Percentiles rank a stretch among this genome's conserved stretches.
Evolutionary conservation across 1,284 basidiomycete species (phyloP).

Genomic region (Schizophyllum amplum): DNA sequence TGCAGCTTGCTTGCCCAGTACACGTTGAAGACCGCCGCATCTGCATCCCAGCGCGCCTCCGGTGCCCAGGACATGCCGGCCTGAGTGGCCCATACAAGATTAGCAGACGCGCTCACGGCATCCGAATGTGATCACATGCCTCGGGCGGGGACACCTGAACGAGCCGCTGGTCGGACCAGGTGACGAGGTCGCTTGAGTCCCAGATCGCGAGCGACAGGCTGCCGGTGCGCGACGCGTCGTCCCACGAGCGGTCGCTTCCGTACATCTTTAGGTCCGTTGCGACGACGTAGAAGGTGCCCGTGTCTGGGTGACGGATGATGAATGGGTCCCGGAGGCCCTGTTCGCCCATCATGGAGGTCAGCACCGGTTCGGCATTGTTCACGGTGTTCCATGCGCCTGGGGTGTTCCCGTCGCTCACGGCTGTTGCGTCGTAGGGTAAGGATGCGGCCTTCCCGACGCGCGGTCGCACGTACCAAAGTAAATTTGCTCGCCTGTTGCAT

Average conservation of each 20-base stretch:
- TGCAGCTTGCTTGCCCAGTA: slow-evolving; percentile 13
- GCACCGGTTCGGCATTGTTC: slow-evolving; percentile 10
- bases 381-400: slow-evolving; percentile 14
- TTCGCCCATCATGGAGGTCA: slow-evolving; percentile 12
- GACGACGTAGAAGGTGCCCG: slow-evolving; percentile 13
- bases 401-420: slow-evolving; percentile 13
- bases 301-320: slow-evolving; percentile 12
- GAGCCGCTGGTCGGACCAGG: slow-evolving; percentile 12
- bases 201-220: slow-evolving; percentile 12
- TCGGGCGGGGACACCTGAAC: slow-evolving; percentile 12
- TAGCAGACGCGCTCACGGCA: neutral
- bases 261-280: slow-evolving; percentile 15
- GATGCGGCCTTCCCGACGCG: neutral
- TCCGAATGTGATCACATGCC: neutral
- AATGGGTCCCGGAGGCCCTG: slow-evolving; percentile 14
- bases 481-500: slow-evolving; percentile 11
- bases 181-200: slow-evolving; percentile 13
- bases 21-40: slow-evolving; percentile 9
- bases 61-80: slow-evolving; percentile 16
- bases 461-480: slow-evolving; percentile 10
- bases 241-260: slow-evolving; percentile 7
- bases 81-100: neutral
- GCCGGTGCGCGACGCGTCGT: slow-evolving; percentile 8
- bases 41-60: slow-evolving; percentile 12
- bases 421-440: no score